Percentiles rank a stretch among this genome's conserved stretches.
Evolutionary conservation across 768 basidiomycete species (phyloP).

Genomic region (Boletus huronensis): DNA sequence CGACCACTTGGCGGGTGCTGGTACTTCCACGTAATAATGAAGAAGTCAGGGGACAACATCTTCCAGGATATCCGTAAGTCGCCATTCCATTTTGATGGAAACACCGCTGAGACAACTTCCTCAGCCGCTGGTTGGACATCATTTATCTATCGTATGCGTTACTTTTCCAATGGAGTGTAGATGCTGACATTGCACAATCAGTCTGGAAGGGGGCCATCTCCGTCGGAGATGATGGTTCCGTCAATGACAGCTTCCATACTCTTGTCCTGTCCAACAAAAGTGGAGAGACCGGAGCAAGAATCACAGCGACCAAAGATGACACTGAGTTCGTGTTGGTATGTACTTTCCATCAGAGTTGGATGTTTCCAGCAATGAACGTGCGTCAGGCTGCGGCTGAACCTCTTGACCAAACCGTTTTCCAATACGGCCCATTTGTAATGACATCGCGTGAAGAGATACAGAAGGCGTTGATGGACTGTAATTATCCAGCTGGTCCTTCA

Average conservation of each 20-base stretch:
- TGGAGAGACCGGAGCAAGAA: conserved; percentile 62
- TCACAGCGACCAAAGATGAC: conserved; percentile 55
- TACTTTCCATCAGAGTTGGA: not conserved
- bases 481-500: conserved; percentile 21
- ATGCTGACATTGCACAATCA: conserved; percentile 12
- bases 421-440: conserved; percentile 88
- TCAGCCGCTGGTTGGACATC: conserved; percentile 84
- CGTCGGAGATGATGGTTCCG: conserved; percentile 49
- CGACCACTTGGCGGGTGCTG: conserved; percentile 90
- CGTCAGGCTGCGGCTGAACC: conserved; percentile 79
- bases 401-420: conserved; percentile 82
- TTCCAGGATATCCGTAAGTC: conserved; percentile 81
- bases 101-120: not conserved
- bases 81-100: not conserved
- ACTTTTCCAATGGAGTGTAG: not conserved
- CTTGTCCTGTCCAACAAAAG: conserved; percentile 68
- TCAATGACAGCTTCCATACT: conserved; percentile 67
- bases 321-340: conserved; percentile 75
- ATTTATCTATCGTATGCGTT: conserved; percentile 72
- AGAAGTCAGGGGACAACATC: conserved; percentile 51
- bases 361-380: conserved; percentile 3
- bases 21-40: conserved; percentile 80
- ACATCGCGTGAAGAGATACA: conserved; percentile 77
- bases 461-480: conserved; percentile 79
- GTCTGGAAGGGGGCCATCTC: conserved; percentile 52